phyloP scores from a whole-genome alignment of 768 basidiomycete genomes.

The Suillus luteus region DNA sequence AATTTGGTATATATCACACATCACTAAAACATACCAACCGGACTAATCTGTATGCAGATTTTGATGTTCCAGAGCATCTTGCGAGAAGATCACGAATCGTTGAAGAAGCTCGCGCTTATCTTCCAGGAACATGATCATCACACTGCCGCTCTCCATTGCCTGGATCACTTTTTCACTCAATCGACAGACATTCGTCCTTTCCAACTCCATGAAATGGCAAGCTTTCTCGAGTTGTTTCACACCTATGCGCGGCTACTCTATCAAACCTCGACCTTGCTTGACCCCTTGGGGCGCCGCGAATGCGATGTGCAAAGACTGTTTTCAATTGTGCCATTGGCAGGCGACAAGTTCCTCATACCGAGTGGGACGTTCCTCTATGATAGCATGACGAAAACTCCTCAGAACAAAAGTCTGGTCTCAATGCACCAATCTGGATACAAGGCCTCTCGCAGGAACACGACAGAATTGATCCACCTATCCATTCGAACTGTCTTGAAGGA shows the following conservation, averaged over 20 bases:
- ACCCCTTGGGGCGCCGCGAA: slow-evolving; percentile 25
- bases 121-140: slow-evolving; percentile 34
- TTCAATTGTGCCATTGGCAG: slow-evolving; percentile 28
- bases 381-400: background rate
- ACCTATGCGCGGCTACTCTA: slow-evolving; percentile 38
- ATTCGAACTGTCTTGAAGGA: slow-evolving; percentile 32
- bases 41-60: slow-evolving; percentile 17
- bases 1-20: slow-evolving; percentile 17
- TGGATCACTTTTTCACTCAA: slow-evolving; percentile 43
- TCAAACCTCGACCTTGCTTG: slow-evolving; percentile 26
- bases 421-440: background rate
- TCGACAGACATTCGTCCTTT: slow-evolving; percentile 28
- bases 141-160: slow-evolving; percentile 42
- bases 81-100: slow-evolving; percentile 22
- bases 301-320: slow-evolving; percentile 36
- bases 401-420: background rate
- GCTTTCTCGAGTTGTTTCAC: slow-evolving; percentile 36
- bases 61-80: slow-evolving; percentile 40
- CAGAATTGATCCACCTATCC: slow-evolving; percentile 22
- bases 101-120: slow-evolving; percentile 34
- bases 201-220: slow-evolving; percentile 27
- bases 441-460: slow-evolving; percentile 26
- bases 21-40: slow-evolving; percentile 21
- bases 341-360: slow-evolving; percentile 20
- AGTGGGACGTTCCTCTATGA: background rate